Base-by-base conservation (phyloP, 345 rosid species). In the Euphorbia lathyris region DNA sequence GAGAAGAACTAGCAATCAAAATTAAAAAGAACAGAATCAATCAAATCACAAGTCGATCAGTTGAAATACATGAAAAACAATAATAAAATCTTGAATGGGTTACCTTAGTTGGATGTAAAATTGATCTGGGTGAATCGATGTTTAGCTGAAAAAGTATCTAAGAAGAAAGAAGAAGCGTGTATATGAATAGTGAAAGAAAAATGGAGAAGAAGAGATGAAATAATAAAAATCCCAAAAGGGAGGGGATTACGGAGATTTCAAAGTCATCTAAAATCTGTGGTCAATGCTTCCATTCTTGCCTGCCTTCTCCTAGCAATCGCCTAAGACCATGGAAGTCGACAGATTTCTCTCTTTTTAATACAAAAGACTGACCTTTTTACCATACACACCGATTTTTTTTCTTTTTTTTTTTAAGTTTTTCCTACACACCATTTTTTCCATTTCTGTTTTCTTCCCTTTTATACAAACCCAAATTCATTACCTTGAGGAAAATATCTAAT, bases 241-340 rank as follows among this genome's bases (percentile, higher is more conserved):
- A 68, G 63, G 81, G 81, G 85, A 82, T 64, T 58, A 77, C 79
- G 81, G 83, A 76, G 83, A 75, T 79, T 79, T 83, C 89, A 70
- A 81, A 84, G 85, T 71, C 82, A 61, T n/a, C 65, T 56, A 75
- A 78, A 34, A 76, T 81, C 84, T 78, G 63, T 77, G 96, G 92
- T 92, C 97, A 90, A 85, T 73, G 87, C 77, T 72, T 77, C 91
- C 89, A 77, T 79, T 59, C 79, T 79, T 73, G 81, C 84, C 82
- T 69, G 76, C 78, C 7, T 64, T 78, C 84, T 69, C 80, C 78
- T 73, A 68, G 81, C 79, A 78, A 73, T 82, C 72, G 73, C 80
- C 77, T 72, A 57, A 60, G 83, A 73, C 88, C 64, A 30, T 61
- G 78, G 72, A 77, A 65, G 72, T 76, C 74, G 86, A 76, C 84